Conservation (phyloP, 768 basidiomycete genomes). For the Boletus rubropictus region DNA sequence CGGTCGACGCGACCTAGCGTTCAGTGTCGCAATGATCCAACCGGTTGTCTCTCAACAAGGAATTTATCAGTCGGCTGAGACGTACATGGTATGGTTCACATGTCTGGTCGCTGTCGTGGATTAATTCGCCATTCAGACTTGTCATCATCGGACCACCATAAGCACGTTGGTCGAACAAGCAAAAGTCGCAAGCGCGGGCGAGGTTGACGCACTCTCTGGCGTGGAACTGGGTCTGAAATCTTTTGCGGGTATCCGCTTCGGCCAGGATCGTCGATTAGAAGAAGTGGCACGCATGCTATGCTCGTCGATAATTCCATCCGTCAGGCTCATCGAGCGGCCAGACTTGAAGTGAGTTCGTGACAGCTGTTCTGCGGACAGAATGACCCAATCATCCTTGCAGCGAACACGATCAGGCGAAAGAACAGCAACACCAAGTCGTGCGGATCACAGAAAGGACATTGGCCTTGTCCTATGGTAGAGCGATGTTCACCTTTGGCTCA, state of each 20-base stretch:
- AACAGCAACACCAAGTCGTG: conserved; percentile 75
- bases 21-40: conserved; percentile 29
- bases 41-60: conserved; percentile 28
- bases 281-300: conserved; percentile 90
- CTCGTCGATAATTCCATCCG: conserved; percentile 63
- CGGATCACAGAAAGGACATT: conserved; percentile 83
- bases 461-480: conserved; percentile 85
- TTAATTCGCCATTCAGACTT: conserved; percentile 38
- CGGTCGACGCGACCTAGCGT: conserved; percentile 30
- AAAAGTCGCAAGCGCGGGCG: conserved; percentile 46
- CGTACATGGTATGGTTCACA: conserved; percentile 25
- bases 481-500: conserved; percentile 87
- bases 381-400: conserved; percentile 36
- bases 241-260: conserved; percentile 81
- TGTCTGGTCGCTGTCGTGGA: neutral
- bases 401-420: conserved; percentile 82
- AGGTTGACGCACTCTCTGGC: conserved; percentile 56
- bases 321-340: conserved; percentile 62
- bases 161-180: conserved; percentile 47
- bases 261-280: conserved; percentile 81
- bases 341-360: conserved; percentile 56
- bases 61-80: conserved; percentile 28
- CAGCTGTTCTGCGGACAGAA: neutral
- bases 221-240: conserved; percentile 69
- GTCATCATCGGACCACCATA: conserved; percentile 46